Evolutionary conservation across 805 yeast genomes (phyloP).

Genomic region (Brettanomyces anomalus): DNA sequence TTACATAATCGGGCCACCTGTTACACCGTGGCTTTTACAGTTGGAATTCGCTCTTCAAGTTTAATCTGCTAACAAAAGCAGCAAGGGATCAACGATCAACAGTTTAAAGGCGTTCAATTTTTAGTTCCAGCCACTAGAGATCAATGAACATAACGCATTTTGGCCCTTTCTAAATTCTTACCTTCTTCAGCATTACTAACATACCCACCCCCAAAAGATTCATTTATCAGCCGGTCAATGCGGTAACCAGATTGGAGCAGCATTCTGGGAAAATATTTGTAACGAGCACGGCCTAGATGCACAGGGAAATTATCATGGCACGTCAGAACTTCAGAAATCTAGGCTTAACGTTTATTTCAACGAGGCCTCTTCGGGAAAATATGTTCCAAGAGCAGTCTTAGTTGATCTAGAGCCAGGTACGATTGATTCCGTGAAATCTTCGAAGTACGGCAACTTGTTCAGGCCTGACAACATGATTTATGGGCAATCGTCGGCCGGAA

Average conservation of each 20-base stretch:
- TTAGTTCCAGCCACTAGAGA: no score
- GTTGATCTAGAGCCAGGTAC: conserved; percentile 95
- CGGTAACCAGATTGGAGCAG: conserved; percentile 97
- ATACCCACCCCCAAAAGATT: conserved; percentile 38
- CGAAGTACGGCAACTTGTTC: conserved; percentile 75
- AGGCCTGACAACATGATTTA: conserved; percentile 88
- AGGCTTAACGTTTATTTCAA: conserved; percentile 74
- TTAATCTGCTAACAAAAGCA: no score
- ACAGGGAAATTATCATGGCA: conserved; percentile 64
- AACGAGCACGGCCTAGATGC: conserved; percentile 78
- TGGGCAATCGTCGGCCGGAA: conserved; percentile 91
- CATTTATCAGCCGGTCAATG: conserved; percentile 97
- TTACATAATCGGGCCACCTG: no score
- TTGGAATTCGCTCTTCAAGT: no score
- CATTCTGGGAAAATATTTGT: conserved; percentile 89
- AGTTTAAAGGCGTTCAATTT: no score
- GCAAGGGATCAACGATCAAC: no score
- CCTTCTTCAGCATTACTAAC: no score
- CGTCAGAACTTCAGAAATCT: conserved; percentile 39
- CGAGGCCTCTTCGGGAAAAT: conserved; percentile 80
- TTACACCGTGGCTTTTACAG: no score
- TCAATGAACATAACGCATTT: no score
- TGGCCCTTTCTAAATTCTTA: no score
- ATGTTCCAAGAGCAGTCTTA: conserved; percentile 88
- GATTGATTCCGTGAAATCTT: conserved; percentile 73